Percentiles rank a stretch among this genome's conserved stretches.
Conservation (phyloP, 805 yeast species). For the Myxozyma neotropica region DNA sequence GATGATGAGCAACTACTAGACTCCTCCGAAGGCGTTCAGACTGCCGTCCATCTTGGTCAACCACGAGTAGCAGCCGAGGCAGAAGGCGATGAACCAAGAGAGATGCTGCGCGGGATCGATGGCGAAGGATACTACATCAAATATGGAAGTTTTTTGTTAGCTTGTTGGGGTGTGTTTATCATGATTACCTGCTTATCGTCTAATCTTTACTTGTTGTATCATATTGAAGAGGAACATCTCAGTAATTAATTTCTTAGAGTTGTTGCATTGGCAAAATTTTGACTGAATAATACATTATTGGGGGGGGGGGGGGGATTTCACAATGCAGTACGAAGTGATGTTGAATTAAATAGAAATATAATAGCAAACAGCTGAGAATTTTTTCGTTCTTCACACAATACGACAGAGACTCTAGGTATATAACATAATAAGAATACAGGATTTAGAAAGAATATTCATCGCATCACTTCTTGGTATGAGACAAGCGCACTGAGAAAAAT, state of each 20-base stretch:
- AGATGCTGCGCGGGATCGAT: conserved; percentile 7
- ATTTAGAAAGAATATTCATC: too few species aligned
- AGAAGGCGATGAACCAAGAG: conserved; percentile 3
- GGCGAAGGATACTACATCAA: conserved; percentile 41
- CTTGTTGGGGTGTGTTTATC: conserved; percentile 69
- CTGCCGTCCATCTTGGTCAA: conserved; percentile 10
- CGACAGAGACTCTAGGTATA: too few species aligned
- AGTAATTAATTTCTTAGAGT: background rate
- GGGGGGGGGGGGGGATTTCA: too few species aligned
- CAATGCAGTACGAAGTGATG: too few species aligned
- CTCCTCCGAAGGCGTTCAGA: conserved; percentile 9
- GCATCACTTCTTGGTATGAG: too few species aligned
- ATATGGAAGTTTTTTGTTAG: conserved; percentile 56
- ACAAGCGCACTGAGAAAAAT: too few species aligned
- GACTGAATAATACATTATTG: too few species aligned
- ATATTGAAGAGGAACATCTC: conserved; percentile 12
- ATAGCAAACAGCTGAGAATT: too few species aligned
- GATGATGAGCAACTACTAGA: conserved; percentile 21
- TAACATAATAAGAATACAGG: too few species aligned
- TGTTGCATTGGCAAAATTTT: too few species aligned
- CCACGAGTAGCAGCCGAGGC: background rate
- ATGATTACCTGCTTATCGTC: conserved; percentile 65
- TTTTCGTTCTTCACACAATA: too few species aligned
- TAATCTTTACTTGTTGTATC: conserved; percentile 36
- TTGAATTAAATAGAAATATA: too few species aligned